These are phyloP conservation scores for Candida taoyuanica DNA, from an alignment of 805 yeast genomes.

Conservation along the genomic window DNA sequence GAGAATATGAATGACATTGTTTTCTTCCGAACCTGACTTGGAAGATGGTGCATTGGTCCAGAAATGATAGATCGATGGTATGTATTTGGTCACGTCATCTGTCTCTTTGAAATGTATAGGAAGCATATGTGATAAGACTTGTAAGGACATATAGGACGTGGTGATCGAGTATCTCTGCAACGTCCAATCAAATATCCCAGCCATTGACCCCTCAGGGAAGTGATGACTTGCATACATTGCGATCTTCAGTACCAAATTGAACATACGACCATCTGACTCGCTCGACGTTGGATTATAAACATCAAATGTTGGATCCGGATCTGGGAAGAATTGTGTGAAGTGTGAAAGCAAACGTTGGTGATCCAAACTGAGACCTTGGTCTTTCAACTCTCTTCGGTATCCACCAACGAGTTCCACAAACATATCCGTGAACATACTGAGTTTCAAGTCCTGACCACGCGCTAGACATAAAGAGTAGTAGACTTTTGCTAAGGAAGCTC, in stretches of 20 bases:
- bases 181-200: slow-evolving; percentile 45
- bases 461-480: slow-evolving; percentile 69
- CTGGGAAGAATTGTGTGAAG: slow-evolving; percentile 35
- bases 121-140: slow-evolving; percentile 47
- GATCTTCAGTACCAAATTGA: slow-evolving; percentile 44
- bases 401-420: slow-evolving; percentile 51
- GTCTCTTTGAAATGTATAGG: slow-evolving; percentile 39
- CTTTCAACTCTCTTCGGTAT: slow-evolving; percentile 27
- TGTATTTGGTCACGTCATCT: slow-evolving; percentile 46
- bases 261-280: slow-evolving; percentile 42
- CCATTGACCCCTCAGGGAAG: slow-evolving; percentile 43
- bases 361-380: slow-evolving; percentile 32
- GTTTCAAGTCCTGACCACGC: slow-evolving; percentile 63
- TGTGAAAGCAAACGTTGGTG: slow-evolving; percentile 31
- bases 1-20: slow-evolving; percentile 58
- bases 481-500: slow-evolving; percentile 59
- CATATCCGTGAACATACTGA: slow-evolving; percentile 56
- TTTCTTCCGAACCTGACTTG: slow-evolving; percentile 43
- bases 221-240: slow-evolving; percentile 52
- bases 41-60: slow-evolving; percentile 57
- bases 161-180: slow-evolving; percentile 49
- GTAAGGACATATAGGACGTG: slow-evolving; percentile 47
- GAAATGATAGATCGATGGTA: slow-evolving; percentile 64
- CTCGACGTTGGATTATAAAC: slow-evolving; percentile 29
- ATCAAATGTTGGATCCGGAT: slow-evolving; percentile 46